phyloP scores from a whole-genome alignment of 345 rosid genomes.

The Eucalyptus viminalis region DNA sequence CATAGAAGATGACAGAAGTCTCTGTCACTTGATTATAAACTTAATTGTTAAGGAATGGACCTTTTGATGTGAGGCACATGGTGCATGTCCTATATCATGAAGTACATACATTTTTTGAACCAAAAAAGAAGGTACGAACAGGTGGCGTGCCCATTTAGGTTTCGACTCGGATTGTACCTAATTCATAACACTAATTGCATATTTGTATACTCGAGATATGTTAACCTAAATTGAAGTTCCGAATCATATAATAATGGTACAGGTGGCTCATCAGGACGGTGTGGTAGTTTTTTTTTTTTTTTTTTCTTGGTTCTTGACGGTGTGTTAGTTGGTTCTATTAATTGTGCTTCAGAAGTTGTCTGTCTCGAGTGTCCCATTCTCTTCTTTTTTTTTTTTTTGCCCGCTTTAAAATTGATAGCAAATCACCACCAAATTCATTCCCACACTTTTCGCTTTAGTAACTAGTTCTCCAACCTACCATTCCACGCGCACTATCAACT shows the following conservation, averaged over 20 bases:
- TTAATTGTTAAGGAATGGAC: not conserved
- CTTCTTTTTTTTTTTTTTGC: too few species aligned
- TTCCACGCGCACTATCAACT: not conserved
- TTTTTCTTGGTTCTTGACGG: too few species aligned
- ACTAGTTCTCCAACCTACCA: not conserved
- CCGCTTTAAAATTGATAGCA: not conserved
- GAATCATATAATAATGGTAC: not conserved
- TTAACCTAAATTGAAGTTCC: not conserved
- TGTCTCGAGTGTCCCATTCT: not conserved
- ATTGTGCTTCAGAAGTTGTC: not conserved
- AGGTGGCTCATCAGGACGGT: not conserved
- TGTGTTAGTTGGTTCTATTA: not conserved
- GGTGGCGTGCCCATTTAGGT: not conserved
- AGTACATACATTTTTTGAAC: not conserved
- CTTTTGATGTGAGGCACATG: not conserved
- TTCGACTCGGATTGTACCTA: not conserved
- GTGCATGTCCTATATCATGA: not conserved
- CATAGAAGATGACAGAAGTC: not conserved
- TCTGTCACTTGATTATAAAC: not conserved
- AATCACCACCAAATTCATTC: not conserved
- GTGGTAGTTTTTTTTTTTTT: not conserved
- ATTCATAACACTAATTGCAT: not conserved
- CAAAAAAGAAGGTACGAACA: not conserved
- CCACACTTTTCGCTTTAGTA: not conserved
- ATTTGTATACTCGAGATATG: not conserved